A percentile compares a stretch with the other conserved stretches of the same genome.
These are phyloP conservation scores for Didymellaceae sp. DNA, from an alignment of 2,329 filamentous ascomycete genomes.

Conservation along the genomic window DNA sequence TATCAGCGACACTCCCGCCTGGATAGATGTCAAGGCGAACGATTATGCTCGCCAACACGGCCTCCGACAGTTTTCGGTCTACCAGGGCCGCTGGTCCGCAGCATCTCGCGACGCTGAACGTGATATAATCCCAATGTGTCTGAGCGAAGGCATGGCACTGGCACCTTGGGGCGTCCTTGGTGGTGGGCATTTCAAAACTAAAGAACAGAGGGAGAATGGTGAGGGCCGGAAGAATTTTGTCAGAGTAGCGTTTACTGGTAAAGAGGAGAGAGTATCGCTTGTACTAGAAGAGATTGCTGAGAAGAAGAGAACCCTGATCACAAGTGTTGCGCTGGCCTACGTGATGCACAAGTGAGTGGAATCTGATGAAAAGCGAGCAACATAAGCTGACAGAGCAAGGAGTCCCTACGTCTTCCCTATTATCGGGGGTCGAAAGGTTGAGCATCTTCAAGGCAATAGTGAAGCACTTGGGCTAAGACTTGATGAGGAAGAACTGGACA, in stretches of 20 bases:
- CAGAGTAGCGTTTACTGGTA: slow-evolving; percentile 46
- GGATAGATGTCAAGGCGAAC: slow-evolving; percentile 38
- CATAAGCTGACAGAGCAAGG: slow-evolving; percentile 29
- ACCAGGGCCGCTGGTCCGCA: slow-evolving; percentile 70
- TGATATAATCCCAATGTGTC: slow-evolving; percentile 72
- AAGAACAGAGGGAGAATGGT: slow-evolving; percentile 23
- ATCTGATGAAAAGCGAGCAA: background rate
- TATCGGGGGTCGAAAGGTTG: slow-evolving; percentile 71
- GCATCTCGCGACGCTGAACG: slow-evolving; percentile 70
- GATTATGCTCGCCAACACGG: slow-evolving; percentile 50
- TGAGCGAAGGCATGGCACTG: slow-evolving; percentile 67
- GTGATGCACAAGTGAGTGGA: slow-evolving; percentile 66
- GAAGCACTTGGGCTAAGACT: slow-evolving; percentile 69
- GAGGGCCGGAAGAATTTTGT: slow-evolving; percentile 50
- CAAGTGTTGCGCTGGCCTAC: slow-evolving; percentile 72
- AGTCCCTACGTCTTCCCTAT: slow-evolving; percentile 73
- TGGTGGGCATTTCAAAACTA: slow-evolving; percentile 52
- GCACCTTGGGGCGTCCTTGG: slow-evolving; percentile 63
- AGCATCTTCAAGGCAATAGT: slow-evolving; percentile 74
- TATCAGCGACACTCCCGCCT: slow-evolving; percentile 52
- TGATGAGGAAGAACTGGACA: slow-evolving; percentile 66
- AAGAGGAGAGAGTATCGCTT: slow-evolving; percentile 59
- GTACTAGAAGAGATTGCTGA: slow-evolving; percentile 67
- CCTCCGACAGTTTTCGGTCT: slow-evolving; percentile 57
- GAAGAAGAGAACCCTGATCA: slow-evolving; percentile 62